Evolutionary conservation across 768 basidiomycete species (phyloP), one percentile per base, ranked within the genome.

Genomic region (Mycena rosella): DNA sequence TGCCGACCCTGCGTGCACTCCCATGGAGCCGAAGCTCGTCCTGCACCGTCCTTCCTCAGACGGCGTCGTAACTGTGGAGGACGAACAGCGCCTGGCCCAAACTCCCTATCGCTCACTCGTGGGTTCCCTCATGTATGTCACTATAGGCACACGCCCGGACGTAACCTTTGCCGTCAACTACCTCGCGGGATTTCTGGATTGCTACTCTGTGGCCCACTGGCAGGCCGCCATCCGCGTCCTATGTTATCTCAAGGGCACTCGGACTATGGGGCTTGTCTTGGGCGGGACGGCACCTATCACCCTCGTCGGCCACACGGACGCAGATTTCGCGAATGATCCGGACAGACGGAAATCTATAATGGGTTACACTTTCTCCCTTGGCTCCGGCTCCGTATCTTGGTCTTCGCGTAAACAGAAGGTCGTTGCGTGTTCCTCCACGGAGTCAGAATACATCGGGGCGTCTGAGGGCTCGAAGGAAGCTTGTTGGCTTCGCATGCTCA

Each of bases 371-470:
- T n/a, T n/a, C n/a, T n/a, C n/a, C n/a, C n/a, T n/a, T n/a, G n/a
- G n/a, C n/a, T n/a, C n/a, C n/a, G n/a, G n/a, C n/a, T n/a, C n/a
- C n/a, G n/a, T n/a, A n/a, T n/a, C n/a, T n/a, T n/a, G n/a, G n/a
- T n/a, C n/a, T n/a, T n/a, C n/a, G n/a, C n/a, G n/a, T n/a, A n/a
- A n/a, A n/a, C n/a, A n/a, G n/a, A n/a, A n/a, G n/a, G n/a, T n/a
- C n/a, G n/a, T n/a, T n/a, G n/a, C n/a, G n/a, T n/a, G 67, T 0
- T 84, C 82, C 0, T 80, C 79, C 0, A 76, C 75, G 5, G 80
- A 85, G 60, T 77, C 81, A 0, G 82, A 84, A 69, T 83, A 81
- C 67, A 58, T 64, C 8, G 63, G 52, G 5, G 45, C 60, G 0
- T 70, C 72, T 4, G 68, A 76, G 36, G 68, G 76, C 5, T 36